Base-by-base conservation (phyloP, 371 early-diverging fungal genomes). In the Mortierella sp. region DNA sequence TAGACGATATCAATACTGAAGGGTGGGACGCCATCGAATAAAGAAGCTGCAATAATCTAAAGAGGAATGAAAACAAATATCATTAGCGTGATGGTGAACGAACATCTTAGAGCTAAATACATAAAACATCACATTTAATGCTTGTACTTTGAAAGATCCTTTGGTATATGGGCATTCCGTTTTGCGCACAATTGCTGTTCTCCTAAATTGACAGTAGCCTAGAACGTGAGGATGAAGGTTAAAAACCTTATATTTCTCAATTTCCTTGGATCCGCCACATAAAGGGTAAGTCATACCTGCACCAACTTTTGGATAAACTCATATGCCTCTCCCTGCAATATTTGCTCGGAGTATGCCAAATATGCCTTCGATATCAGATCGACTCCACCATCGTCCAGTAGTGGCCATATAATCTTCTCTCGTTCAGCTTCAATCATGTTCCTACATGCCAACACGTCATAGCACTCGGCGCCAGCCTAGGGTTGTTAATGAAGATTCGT, bases 181-280 rank as follows among this genome's bases (percentile, higher is more conserved):
- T 83, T 84, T 28, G 78, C 72, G 55, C 84, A 85, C 14, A 89
- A 54, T 32, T 89, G 89, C 14, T 62, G 66, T 26, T 86, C 86
- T 10, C 87, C 88, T 28, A 89, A 77, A 22, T 81, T 84, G 11
- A 78, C 80, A 1, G 84, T 65, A 4, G 84, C 78, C 87, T 86
- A 68, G 3, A 39, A 12, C 22, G 39, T 5, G 20, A 37, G 20
- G 12, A 37, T 32, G 16, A 59, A 32, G 32, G 16, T 14, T 59
- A 35, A 12, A 4, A 18, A 1, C 45, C 18, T 12, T 45, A 18
- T 45, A 16, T 45, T 51, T 18, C n/a, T n/a, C 51, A 8, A 16
- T 26, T 37, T 39, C 37, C 18, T 32, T 45, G 45, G 18, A 45
- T 45, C 32, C 30, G 1, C 30, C 20, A 24, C 26, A 14, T 26